Conservation (phyloP, 108 stramenopile genomes). For the Cylindrotheca closterium region DNA sequence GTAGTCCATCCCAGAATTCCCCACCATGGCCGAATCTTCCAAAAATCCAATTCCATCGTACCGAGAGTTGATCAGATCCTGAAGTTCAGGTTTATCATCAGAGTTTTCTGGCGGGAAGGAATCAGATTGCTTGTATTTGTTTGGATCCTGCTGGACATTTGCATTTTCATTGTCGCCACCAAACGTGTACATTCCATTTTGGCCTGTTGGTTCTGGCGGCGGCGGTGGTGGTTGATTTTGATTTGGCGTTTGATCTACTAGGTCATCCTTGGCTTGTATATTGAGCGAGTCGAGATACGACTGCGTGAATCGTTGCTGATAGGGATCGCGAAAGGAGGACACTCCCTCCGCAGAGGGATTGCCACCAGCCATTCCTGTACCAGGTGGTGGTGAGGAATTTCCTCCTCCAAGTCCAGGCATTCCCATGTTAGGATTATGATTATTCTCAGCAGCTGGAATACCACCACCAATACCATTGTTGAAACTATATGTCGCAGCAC, state of each 20-base stretch:
- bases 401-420: too few relatives aligned
- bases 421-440: too few relatives aligned
- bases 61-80: neutral
- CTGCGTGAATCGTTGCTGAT: neutral
- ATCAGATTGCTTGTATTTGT: neutral
- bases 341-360: neutral
- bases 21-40: neutral
- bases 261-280: neutral
- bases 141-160: neutral
- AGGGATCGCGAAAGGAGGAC: neutral
- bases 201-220: neutral
- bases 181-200: neutral
- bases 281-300: neutral
- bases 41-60: neutral
- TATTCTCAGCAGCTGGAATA: too few relatives aligned
- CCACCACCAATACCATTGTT: too few relatives aligned
- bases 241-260: neutral
- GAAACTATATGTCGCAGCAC: too few relatives aligned
- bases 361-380: neutral
- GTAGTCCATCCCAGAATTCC: neutral
- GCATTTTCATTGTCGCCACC: neutral
- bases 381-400: too few relatives aligned
- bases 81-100: neutral
- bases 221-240: neutral
- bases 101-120: neutral